phyloP scores from a whole-genome alignment of 257 asterid species.

The Eucommia ulmoides region DNA sequence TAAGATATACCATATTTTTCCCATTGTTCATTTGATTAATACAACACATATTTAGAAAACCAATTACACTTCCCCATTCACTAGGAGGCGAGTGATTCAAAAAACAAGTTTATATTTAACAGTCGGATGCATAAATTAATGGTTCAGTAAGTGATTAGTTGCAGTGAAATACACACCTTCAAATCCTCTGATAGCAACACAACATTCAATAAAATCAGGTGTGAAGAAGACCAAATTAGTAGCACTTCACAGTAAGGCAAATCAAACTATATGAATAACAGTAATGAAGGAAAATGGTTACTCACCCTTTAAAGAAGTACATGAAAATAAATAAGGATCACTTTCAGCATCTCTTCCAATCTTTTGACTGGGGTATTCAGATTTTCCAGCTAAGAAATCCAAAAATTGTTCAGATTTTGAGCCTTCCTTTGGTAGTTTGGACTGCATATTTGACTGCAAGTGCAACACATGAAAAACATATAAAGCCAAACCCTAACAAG shows the following conservation, averaged over 20 bases:
- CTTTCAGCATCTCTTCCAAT: conserved; percentile 65
- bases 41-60: no score
- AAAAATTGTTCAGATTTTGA: conserved; percentile 89
- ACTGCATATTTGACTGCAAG: conserved; percentile 91
- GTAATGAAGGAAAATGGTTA: conserved; percentile 5
- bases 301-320: conserved; percentile 67
- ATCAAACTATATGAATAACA: conserved; percentile 14
- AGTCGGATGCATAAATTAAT: no score
- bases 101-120: no score
- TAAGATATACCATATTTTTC: no score
- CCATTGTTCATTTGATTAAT: no score
- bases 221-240: no score
- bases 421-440: conserved; percentile 89
- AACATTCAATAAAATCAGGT: no score
- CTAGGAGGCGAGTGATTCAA: no score
- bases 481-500: no score
- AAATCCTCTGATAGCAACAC: conserved; percentile 60
- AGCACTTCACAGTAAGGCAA: conserved; percentile 17
- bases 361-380: conserved; percentile 88
- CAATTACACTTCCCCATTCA: no score
- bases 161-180: conserved; percentile 61
- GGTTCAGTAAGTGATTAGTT: no score
- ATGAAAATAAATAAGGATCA: conserved; percentile 87
- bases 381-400: conserved; percentile 89
- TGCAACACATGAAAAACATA: no score